Conservation (phyloP, 345 rosid genomes). For the Euclidium syriacum region DNA sequence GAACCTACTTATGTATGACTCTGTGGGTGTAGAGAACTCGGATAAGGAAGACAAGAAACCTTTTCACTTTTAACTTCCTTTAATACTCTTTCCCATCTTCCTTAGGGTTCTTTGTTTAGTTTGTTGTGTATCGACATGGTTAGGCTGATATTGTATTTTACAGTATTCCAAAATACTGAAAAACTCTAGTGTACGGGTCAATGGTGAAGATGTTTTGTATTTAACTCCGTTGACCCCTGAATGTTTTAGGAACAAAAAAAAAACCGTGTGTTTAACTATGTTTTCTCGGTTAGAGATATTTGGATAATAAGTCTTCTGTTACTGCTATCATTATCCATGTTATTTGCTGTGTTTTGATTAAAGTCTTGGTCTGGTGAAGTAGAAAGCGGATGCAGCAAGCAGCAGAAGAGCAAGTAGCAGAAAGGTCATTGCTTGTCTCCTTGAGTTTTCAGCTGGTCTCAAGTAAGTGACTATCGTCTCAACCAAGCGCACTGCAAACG, state of each 20-base stretch:
- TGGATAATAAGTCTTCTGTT: slow-evolving; percentile 11
- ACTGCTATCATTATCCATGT: not conserved
- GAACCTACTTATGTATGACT: slow-evolving; percentile 27
- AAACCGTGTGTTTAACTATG: slow-evolving; percentile 10
- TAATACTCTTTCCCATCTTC: slow-evolving; percentile 23
- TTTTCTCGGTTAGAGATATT: not conserved
- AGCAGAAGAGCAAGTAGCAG: slow-evolving; percentile 25
- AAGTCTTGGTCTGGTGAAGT: slow-evolving; percentile 19
- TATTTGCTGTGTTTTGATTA: not conserved
- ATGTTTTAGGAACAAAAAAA: slow-evolving; percentile 22
- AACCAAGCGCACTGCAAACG: slow-evolving; percentile 21
- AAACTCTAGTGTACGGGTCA: slow-evolving; percentile 32
- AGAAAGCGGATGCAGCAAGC: slow-evolving; percentile 22
- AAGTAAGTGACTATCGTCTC: slow-evolving; percentile 32
- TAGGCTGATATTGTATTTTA: slow-evolving; percentile 33
- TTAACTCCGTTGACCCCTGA: slow-evolving; percentile 37
- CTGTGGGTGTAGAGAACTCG: slow-evolving; percentile 28
- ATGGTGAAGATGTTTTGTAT: slow-evolving; percentile 49
- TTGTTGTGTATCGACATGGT: slow-evolving; percentile 39
- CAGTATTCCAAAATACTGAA: slow-evolving; percentile 33
- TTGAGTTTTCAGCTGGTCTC: slow-evolving; percentile 4
- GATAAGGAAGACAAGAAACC: slow-evolving; percentile 38
- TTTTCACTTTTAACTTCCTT: slow-evolving; percentile 19
- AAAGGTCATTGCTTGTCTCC: slow-evolving; percentile 1
- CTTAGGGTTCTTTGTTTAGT: slow-evolving; percentile 20